These are phyloP conservation scores for Debaryomyces udenii DNA, from an alignment of 1,139 yeast genomes.

Conservation along the genomic window DNA sequence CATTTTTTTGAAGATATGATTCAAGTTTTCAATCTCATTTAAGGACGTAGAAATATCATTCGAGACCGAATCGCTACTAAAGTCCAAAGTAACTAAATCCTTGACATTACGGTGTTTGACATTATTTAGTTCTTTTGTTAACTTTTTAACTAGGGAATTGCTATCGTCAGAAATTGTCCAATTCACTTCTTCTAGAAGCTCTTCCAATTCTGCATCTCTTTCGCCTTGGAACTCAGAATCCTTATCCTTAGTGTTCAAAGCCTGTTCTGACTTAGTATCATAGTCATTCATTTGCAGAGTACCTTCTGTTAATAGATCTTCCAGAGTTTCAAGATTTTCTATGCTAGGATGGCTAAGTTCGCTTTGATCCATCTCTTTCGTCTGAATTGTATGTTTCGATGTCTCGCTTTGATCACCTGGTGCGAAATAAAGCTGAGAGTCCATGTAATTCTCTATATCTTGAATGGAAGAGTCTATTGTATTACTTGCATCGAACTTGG, in stretches of 20 bases:
- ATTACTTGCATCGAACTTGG: conserved; percentile 17
- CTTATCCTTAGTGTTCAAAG: conserved; percentile 1
- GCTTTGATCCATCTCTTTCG: background rate
- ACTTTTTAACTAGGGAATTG: conserved; percentile 54
- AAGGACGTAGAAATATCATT: conserved; percentile 49
- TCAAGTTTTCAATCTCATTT: conserved; percentile 67
- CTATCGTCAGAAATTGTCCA: conserved; percentile 74
- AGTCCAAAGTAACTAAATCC: conserved; percentile 45
- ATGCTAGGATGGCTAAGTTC: conserved; percentile 9
- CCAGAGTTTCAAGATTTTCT: conserved; percentile 17
- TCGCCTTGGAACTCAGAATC: conserved; percentile 18
- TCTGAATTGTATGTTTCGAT: background rate
- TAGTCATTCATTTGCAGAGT: conserved; percentile 14
- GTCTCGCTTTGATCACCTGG: conserved; percentile 2
- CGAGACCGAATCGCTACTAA: conserved; percentile 36
- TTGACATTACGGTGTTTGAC: conserved; percentile 43
- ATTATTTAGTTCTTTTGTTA: conserved; percentile 51
- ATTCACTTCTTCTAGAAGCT: conserved; percentile 70
- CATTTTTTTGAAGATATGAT: conserved; percentile 48
- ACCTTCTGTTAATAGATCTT: conserved; percentile 7
- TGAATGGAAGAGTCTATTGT: conserved; percentile 40
- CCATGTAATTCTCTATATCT: conserved; percentile 47
- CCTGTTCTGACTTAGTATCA: conserved; percentile 11
- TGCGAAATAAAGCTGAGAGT: conserved; percentile 33
- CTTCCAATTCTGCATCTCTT: conserved; percentile 57